Evolutionary conservation across 2,329 filamentous ascomycete species (phyloP).

Genomic region (Aureobasidium melanogenum): DNA sequence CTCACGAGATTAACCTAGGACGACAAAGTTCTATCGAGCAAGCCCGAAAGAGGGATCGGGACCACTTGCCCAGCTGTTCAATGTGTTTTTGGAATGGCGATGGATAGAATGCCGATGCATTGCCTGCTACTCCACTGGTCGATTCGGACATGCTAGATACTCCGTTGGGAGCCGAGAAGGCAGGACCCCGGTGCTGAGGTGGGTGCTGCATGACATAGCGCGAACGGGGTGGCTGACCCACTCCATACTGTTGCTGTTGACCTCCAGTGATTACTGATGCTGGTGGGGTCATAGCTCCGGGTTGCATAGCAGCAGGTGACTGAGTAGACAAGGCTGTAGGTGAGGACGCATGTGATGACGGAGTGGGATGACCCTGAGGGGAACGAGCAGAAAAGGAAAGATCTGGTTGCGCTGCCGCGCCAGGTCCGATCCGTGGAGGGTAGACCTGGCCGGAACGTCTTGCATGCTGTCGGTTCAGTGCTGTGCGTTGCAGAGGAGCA

Average conservation of each 20-base stretch:
- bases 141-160: slow-evolving; percentile 28
- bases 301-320: slow-evolving; percentile 53
- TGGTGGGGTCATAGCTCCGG: slow-evolving; percentile 54
- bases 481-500: slow-evolving; percentile 68
- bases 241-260: slow-evolving; percentile 31
- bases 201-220: slow-evolving; percentile 28
- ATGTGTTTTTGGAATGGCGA: slow-evolving; percentile 90
- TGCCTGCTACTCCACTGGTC: slow-evolving; percentile 18
- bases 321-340: slow-evolving; percentile 48
- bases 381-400: slow-evolving; percentile 43
- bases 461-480: slow-evolving; percentile 62
- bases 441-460: slow-evolving; percentile 27
- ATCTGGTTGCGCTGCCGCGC: slow-evolving; percentile 11
- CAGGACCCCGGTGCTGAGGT: slow-evolving; percentile 29
- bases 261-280: slow-evolving; percentile 46
- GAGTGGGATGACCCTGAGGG: slow-evolving; percentile 71
- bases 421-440: slow-evolving; percentile 25
- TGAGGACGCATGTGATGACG: slow-evolving; percentile 69
- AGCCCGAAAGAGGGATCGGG: slow-evolving; percentile 37
- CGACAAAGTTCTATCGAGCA: slow-evolving; percentile 51
- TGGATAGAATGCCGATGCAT: slow-evolving; percentile 58
- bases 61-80: slow-evolving; percentile 85
- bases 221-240: slow-evolving; percentile 38
- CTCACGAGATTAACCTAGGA: slow-evolving; percentile 59
- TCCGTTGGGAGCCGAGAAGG: slow-evolving; percentile 24